phyloP scores from a whole-genome alignment of 2,329 filamentous ascomycete species.

The Rhexocercosporidium sp. region DNA sequence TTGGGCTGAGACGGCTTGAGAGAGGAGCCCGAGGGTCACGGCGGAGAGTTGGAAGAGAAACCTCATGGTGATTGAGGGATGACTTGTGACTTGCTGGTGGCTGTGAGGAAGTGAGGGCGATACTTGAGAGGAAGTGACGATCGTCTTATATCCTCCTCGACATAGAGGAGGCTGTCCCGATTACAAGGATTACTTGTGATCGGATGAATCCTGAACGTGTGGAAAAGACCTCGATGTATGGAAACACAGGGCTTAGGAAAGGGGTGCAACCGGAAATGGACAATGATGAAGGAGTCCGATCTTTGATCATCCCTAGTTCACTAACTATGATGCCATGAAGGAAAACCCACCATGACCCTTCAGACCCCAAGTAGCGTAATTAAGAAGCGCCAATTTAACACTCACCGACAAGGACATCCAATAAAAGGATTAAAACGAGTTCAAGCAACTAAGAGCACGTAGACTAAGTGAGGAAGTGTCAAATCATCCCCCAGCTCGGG shows the following conservation, averaged over 20 bases:
- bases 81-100: neutral
- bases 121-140: neutral
- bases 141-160: neutral
- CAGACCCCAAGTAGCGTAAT: neutral
- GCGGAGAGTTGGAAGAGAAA: conserved; percentile 12
- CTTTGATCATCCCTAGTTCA: neutral
- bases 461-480: neutral
- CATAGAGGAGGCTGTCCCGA: too few relatives aligned
- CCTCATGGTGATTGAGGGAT: conserved; percentile 21
- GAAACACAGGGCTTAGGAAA: neutral
- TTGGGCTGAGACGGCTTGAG: conserved; percentile 23
- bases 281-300: neutral
- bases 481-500: too few relatives aligned
- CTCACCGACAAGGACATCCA: neutral
- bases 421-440: neutral
- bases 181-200: neutral
- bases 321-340: too few relatives aligned
- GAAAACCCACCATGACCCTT: too few relatives aligned
- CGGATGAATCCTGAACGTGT: neutral
- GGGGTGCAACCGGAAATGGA: neutral
- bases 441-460: neutral
- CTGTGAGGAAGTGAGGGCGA: neutral
- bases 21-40: conserved; percentile 14
- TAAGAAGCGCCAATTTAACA: neutral
- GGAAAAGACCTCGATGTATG: neutral